Conservation (phyloP, 169 alveolate species). For the Plasmodium sp. region DNA sequence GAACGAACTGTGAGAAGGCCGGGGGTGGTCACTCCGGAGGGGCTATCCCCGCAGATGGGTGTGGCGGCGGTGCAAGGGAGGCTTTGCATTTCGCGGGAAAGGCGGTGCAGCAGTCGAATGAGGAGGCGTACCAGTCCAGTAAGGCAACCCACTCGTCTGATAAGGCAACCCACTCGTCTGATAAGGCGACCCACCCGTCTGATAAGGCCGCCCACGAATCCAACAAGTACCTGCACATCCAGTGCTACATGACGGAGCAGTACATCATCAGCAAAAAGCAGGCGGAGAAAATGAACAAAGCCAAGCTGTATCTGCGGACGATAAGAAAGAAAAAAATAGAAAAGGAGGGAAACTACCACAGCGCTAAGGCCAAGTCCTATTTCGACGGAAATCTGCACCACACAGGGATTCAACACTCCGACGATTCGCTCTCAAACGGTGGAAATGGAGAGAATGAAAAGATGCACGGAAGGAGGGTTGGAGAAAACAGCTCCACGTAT, state of each 20-base stretch:
- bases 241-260: slow-evolving; percentile 59
- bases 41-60: not conserved
- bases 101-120: not conserved
- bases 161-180: not conserved
- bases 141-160: not conserved
- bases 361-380: not conserved
- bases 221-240: slow-evolving; percentile 42
- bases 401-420: not conserved
- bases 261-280: slow-evolving; percentile 65
- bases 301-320: slow-evolving; percentile 36
- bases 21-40: not conserved
- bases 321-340: slow-evolving; percentile 24
- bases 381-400: not conserved
- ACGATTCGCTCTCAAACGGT: not conserved
- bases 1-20: too few species aligned
- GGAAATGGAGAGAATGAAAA: not conserved
- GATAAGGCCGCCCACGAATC: not conserved
- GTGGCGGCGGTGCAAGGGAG: not conserved
- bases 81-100: not conserved
- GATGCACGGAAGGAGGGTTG: not conserved
- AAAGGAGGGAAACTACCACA: not conserved
- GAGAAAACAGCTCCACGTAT: not conserved
- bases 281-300: slow-evolving; percentile 64
- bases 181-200: not conserved
- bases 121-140: not conserved